phyloP scores from a whole-genome alignment of 805 yeast species.

The Lachancea sp. region DNA sequence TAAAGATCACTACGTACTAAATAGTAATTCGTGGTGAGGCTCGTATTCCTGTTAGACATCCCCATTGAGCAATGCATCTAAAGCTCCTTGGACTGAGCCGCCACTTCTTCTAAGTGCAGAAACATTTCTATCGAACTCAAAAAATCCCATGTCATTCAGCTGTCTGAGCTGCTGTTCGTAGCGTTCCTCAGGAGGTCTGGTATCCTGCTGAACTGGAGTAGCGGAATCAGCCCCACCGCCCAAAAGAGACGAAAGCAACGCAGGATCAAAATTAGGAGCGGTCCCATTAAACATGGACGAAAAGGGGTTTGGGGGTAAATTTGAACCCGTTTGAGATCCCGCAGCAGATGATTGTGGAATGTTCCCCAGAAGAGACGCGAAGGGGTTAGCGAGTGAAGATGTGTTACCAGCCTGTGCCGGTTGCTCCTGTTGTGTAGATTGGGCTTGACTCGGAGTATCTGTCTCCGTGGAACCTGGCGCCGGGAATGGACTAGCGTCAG shows the following conservation, averaged over 20 bases:
- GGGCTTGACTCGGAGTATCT: conserved; percentile 9
- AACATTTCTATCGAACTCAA: conserved; percentile 86
- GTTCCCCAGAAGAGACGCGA: conserved; percentile 39
- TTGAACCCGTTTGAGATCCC: neutral
- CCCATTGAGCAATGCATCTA: conserved; percentile 74
- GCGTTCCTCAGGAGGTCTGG: conserved; percentile 74
- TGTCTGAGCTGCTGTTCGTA: conserved; percentile 68
- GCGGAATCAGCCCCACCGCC: conserved; percentile 15
- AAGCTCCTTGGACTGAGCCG: conserved; percentile 95
- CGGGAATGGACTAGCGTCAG: conserved; percentile 37
- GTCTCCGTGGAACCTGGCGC: conserved; percentile 40
- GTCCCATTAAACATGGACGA: conserved; percentile 27
- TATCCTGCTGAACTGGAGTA: conserved; percentile 38
- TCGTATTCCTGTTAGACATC: conserved; percentile 33
- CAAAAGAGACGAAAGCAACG: conserved; percentile 40
- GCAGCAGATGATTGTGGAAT: conserved; percentile 14
- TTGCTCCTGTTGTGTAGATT: conserved; percentile 16
- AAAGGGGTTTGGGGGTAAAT: conserved; percentile 35
- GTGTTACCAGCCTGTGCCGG: conserved; percentile 12
- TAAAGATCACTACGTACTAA: conserved; percentile 7
- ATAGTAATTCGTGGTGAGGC: neutral
- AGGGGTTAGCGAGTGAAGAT: conserved; percentile 38
- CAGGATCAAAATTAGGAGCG: conserved; percentile 43
- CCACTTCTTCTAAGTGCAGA: conserved; percentile 91
- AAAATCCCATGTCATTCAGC: conserved; percentile 78